Evolutionary conservation across 352 stramenopile species (phyloP).

Genomic region (Stramenopiles sp.): DNA sequence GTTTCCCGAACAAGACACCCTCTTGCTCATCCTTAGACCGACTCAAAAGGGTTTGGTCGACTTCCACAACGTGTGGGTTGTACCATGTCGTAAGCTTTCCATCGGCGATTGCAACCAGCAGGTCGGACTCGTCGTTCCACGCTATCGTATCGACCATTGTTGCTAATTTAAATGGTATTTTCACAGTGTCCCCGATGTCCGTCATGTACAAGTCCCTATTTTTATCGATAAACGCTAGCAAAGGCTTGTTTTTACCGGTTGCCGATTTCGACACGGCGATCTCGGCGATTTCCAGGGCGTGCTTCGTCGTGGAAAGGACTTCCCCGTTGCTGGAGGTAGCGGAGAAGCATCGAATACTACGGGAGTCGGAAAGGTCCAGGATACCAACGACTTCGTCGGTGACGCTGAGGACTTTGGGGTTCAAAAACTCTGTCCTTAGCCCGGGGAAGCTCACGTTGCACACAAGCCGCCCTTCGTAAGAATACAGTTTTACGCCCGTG

Average conservation of each 20-base stretch:
- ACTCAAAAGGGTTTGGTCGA: conserved; percentile 62
- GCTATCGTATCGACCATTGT: conserved; percentile 62
- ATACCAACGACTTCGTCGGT: conserved; percentile 60
- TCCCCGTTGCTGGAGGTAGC: conserved; percentile 23
- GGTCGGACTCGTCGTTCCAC: conserved; percentile 63
- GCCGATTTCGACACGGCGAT: conserved; percentile 54
- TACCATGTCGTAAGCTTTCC: conserved; percentile 59
- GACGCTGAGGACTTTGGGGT: conserved; percentile 51
- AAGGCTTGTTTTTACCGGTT: conserved; percentile 39
- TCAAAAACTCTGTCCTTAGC: conserved; percentile 63
- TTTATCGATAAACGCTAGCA: conserved; percentile 59
- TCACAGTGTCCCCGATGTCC: conserved; percentile 32
- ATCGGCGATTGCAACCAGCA: conserved; percentile 62
- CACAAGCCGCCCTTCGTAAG: conserved; percentile 67
- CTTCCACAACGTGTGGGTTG: conserved; percentile 66
- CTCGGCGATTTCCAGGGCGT: conserved; percentile 50
- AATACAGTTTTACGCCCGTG: conserved; percentile 38
- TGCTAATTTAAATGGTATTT: conserved; percentile 46
- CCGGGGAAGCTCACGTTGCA: conserved; percentile 57
- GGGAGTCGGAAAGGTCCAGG: conserved; percentile 59
- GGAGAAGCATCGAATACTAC: conserved; percentile 65
- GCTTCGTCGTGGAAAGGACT: conserved; percentile 25
- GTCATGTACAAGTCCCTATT: conserved; percentile 61
- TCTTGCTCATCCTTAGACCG: conserved; percentile 51
- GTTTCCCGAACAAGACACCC: conserved; percentile 50